These are phyloP conservation scores for Lentinula raphanica DNA, from an alignment of 768 basidiomycete species.

Conservation along the genomic window DNA sequence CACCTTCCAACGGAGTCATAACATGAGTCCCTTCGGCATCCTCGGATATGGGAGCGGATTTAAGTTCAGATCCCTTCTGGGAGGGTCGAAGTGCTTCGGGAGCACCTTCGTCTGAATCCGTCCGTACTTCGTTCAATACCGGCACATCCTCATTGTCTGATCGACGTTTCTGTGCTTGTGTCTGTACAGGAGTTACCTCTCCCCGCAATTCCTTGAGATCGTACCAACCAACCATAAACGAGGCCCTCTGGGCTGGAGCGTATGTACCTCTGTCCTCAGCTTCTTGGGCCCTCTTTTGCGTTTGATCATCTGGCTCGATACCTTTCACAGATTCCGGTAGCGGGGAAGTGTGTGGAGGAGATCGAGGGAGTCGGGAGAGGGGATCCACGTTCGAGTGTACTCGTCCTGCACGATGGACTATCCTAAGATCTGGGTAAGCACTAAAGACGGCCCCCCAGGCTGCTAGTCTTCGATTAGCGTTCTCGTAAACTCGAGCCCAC, in stretches of 20 bases:
- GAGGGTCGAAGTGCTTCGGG: no score
- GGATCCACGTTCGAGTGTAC: conserved; percentile 2
- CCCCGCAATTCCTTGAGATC: neutral
- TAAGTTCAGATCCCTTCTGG: no score
- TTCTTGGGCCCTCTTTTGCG: neutral
- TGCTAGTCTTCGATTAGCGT: conserved; percentile 15
- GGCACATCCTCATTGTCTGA: no score
- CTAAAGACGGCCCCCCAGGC: conserved; percentile 23
- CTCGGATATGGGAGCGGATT: no score
- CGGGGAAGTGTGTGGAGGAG: neutral
- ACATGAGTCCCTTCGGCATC: no score
- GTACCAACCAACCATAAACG: neutral
- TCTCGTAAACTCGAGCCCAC: conserved; percentile 13
- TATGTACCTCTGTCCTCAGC: neutral
- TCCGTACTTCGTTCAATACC: no score
- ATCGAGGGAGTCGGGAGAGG: conserved; percentile 7
- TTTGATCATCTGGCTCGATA: neutral
- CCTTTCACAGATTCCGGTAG: neutral
- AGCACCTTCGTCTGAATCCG: no score
- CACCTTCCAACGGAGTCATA: no score
- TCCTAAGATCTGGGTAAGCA: conserved; percentile 16
- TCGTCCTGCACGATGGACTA: neutral
- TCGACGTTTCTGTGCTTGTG: no score
- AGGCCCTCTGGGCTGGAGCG: neutral
- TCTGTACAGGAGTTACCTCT: no score